Evolutionary conservation across 495 filamentous ascomycete genomes (phyloP).

Genomic region (Daldinia vernicosa): DNA sequence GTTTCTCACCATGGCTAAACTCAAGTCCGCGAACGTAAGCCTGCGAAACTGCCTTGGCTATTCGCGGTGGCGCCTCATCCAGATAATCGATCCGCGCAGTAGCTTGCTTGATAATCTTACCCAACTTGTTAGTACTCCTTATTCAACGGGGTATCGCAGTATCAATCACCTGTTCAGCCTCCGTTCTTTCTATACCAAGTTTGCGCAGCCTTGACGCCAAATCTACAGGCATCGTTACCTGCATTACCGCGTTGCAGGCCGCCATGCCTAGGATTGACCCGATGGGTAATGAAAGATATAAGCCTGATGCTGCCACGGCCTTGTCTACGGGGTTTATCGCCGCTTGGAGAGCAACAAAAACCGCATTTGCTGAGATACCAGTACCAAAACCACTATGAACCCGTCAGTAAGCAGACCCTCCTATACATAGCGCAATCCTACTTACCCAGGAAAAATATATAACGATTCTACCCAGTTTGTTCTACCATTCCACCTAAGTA

Average conservation of each 20-base stretch:
- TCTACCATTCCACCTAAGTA: slow-evolving; percentile 69
- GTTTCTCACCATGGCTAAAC: slow-evolving; percentile 46
- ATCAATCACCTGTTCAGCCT: slow-evolving; percentile 41
- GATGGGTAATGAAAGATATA: slow-evolving; percentile 61
- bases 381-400: slow-evolving; percentile 58
- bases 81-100: slow-evolving; percentile 62
- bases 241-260: slow-evolving; percentile 56
- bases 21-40: slow-evolving; percentile 52
- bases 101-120: slow-evolving; percentile 50
- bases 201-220: slow-evolving; percentile 37
- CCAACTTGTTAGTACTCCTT: neutral
- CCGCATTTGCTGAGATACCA: slow-evolving; percentile 60
- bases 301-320: slow-evolving; percentile 64
- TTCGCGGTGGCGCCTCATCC: slow-evolving; percentile 51
- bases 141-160: neutral
- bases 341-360: slow-evolving; percentile 67
- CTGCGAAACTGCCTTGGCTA: slow-evolving; percentile 44
- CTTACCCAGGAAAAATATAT: slow-evolving; percentile 66
- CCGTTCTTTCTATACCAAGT: slow-evolving; percentile 37
- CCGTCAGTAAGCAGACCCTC: neutral
- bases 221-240: slow-evolving; percentile 37
- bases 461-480: slow-evolving; percentile 68
- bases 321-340: slow-evolving; percentile 60
- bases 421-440: neutral
- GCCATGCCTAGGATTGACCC: slow-evolving; percentile 64